Evolutionary conservation across 306 rosid species (phyloP).

Genomic region (Acacia confusa): DNA sequence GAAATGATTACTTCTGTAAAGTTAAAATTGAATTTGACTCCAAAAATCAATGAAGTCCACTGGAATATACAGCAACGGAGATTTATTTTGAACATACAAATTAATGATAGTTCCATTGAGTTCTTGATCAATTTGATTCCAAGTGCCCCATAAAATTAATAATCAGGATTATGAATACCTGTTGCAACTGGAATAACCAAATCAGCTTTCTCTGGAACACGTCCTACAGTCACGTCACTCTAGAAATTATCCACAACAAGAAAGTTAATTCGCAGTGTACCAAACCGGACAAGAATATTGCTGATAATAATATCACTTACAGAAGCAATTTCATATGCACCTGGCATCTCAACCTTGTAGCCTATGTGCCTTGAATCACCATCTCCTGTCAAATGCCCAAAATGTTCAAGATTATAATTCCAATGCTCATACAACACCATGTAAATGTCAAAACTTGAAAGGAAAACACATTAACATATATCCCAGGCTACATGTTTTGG

Average conservation of each 20-base stretch:
- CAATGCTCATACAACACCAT: conserved; percentile 6
- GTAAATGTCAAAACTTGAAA: neutral
- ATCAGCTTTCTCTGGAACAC: conserved; percentile 85
- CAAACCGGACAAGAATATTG: conserved; percentile 6
- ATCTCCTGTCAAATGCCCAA: conserved; percentile 61
- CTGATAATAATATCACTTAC: conserved; percentile 52
- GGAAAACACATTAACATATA: neutral
- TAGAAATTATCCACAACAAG: conserved; percentile 32
- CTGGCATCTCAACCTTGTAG: conserved; percentile 74
- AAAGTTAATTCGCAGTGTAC: conserved; percentile 30
- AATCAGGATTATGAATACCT: conserved; percentile 45
- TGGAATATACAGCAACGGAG: neutral
- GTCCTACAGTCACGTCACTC: conserved; percentile 80
- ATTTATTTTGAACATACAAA: neutral
- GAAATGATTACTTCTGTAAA: neutral
- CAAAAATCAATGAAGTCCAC: neutral
- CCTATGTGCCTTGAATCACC: conserved; percentile 85
- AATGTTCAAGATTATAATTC: conserved; percentile 20
- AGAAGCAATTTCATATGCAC: conserved; percentile 75
- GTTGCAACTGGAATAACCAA: conserved; percentile 88
- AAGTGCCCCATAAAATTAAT: neutral
- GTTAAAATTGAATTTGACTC: neutral
- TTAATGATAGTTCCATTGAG: neutral
- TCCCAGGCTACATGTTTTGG: neutral
- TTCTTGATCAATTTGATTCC: neutral